Evolutionary conservation across 768 basidiomycete species (phyloP), one percentile per base, ranked within the genome.

Genomic region (Cyathus striatus): DNA sequence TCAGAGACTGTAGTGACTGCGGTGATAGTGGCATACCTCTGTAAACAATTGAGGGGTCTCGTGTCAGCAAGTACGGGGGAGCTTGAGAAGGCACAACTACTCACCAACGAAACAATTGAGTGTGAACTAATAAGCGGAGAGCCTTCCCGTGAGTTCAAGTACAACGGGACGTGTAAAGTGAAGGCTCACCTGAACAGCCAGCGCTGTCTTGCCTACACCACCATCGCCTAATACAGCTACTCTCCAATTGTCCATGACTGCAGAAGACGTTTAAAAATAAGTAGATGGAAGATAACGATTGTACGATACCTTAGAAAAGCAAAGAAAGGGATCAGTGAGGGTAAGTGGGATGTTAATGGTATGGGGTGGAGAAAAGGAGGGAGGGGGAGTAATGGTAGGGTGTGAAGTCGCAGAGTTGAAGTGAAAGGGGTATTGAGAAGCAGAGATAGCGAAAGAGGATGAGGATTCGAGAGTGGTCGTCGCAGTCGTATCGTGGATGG

Each of bases 201-300:
- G 66, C 27, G 93, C 93, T 46, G 93, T 96, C 75, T 97, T 97
- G 45, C 93, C 93, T 38, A 97, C 93, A 69, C 93, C 93, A 67
- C 93, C 93, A 69, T 97, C 93, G 51, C 93, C 93, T 46, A 96
- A 78, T 52, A 96, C 90, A 49, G 93, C 91, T 54, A 96, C 86
- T 74, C 91, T 86, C 90, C 90, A 92, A 63, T 83, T 86, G 72
- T 92, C 90, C 90, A 92, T 91, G 17, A 14, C 35, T 36, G 35
- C 9, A 9, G 35, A 9, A 20, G 9, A 20, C 9, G 35, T 36
- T n/a, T n/a, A n/a, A n/a, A n/a, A n/a, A n/a, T n/a, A n/a, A 20
- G 20, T 12, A 12, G 35, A 18, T 36, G 10, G 10, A 12, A 18
- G 35, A 36, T 12, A 36, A 18, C 35, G 20, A 3, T 22, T 24